phyloP scores from a whole-genome alignment of 2,329 filamentous ascomycete species.

The Dactylellina cionopaga region DNA sequence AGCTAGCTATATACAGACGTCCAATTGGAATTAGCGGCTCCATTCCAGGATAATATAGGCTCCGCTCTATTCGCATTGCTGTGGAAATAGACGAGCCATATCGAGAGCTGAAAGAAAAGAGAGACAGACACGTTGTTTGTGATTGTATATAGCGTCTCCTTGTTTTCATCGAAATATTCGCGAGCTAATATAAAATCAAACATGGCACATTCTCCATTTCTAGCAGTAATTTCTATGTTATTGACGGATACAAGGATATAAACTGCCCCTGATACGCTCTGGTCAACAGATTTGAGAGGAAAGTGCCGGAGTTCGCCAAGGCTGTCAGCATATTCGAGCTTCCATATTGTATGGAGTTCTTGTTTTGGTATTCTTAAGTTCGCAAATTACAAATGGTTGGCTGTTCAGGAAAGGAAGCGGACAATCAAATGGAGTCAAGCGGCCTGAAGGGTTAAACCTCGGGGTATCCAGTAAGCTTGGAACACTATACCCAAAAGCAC shows the following conservation, averaged over 20 bases:
- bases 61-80: neutral
- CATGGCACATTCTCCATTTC: no score
- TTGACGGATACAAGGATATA: neutral
- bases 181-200: no score
- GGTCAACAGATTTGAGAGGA: neutral
- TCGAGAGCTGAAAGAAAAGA: slow-evolving; percentile 1
- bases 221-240: neutral
- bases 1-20: neutral
- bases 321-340: neutral
- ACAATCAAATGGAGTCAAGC: no score
- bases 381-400: no score
- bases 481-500: no score
- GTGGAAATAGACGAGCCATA: neutral
- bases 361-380: no score
- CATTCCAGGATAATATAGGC: neutral
- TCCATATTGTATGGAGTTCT: no score
- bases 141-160: no score
- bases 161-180: no score
- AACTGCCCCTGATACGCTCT: neutral
- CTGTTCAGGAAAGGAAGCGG: no score
- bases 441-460: no score
- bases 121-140: neutral
- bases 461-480: no score
- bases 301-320: neutral
- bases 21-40: neutral